Evolutionary conservation across 1,139 yeast genomes (phyloP), one percentile per base, ranked within the genome.

Genomic region (Torulaspora globosa): DNA sequence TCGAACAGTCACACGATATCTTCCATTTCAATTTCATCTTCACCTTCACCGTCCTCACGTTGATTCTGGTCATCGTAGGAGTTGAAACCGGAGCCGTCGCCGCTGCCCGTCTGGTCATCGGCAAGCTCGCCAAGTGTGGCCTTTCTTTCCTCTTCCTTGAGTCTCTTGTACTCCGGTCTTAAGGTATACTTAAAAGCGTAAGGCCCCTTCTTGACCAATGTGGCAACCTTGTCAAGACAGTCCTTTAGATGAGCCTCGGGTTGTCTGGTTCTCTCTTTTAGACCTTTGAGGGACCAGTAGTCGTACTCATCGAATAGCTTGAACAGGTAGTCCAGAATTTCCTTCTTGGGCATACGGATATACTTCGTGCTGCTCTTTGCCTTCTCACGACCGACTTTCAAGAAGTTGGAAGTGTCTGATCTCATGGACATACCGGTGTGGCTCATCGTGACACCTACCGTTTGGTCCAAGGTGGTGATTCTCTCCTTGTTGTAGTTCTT

Each of bases 241-340:
- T 90, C 97, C 63, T 92, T 89, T 56, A 92, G 73, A 65, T 87
- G 94, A 3, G 86, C 83, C 65, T 94, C 98, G 1, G 99, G 99
- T 71, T 92, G 99, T 61, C 84, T 83, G 2, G 97, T 89, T 58
- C 96, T 78, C 65, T 92, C 98, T 63, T 89, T 85, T 52, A 92
- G 73, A 31, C 97, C 97, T 68, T 89, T 89, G 75, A 92, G 75
- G 9, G 95, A 83, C 98, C 98, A 92, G 67, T 90, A 92, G 63
- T 92, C 97, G 66, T 86, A 89, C 66, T 90, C 95, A 65, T 89
- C 97, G 67, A 92, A 92, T 57, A 92, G 74, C 57, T 86, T 76
- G 76, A 94, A 92, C 54, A 92, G 72, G 57, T 87, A 70, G 67
- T 90, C 97, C 74, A 92, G 77, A 48, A 92, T 78, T 55, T 89